A percentile compares a stretch with the other conserved stretches of the same genome.
Conservation (phyloP, 1,284 basidiomycete genomes). For the Retiboletus flavoniger region DNA sequence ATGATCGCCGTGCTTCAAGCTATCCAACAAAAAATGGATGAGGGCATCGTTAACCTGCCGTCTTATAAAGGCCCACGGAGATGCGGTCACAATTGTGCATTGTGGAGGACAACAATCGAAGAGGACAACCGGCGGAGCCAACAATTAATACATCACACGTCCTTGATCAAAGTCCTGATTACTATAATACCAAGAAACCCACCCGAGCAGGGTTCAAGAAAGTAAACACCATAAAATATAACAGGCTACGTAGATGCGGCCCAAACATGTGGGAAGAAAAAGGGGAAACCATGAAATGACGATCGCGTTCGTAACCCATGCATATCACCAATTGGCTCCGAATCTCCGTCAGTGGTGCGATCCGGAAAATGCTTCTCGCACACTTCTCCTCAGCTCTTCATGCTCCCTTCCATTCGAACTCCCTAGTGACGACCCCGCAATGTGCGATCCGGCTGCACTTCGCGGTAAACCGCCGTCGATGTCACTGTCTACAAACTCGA, state of each 20-base stretch:
- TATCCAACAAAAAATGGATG: too few species aligned
- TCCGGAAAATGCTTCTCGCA: slow-evolving; percentile 71
- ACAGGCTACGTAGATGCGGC: slow-evolving; percentile 1
- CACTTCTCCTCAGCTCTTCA: slow-evolving; percentile 76
- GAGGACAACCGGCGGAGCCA: background rate
- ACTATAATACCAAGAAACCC: slow-evolving; percentile 14
- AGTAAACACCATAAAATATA: slow-evolving; percentile 21
- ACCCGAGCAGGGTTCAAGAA: background rate
- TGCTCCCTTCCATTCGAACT: slow-evolving; percentile 62
- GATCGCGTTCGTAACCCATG: background rate
- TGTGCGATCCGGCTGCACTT: slow-evolving; percentile 61
- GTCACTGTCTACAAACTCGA: slow-evolving; percentile 81
- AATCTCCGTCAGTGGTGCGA: slow-evolving; percentile 41
- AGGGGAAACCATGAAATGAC: background rate
- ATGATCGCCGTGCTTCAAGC: slow-evolving; percentile 1
- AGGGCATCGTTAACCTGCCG: too few species aligned
- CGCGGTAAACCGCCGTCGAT: slow-evolving; percentile 55
- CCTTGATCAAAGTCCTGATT: slow-evolving; percentile 3
- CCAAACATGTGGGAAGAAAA: background rate
- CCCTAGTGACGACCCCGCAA: slow-evolving; percentile 60
- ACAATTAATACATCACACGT: background rate
- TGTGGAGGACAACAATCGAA: slow-evolving; percentile 1
- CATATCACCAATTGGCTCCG: background rate
- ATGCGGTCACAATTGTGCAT: background rate
- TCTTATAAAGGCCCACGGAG: background rate